These are phyloP conservation scores for Gastrodia elata DNA, from an alignment of 106 monocot species.

Conservation along the genomic window DNA sequence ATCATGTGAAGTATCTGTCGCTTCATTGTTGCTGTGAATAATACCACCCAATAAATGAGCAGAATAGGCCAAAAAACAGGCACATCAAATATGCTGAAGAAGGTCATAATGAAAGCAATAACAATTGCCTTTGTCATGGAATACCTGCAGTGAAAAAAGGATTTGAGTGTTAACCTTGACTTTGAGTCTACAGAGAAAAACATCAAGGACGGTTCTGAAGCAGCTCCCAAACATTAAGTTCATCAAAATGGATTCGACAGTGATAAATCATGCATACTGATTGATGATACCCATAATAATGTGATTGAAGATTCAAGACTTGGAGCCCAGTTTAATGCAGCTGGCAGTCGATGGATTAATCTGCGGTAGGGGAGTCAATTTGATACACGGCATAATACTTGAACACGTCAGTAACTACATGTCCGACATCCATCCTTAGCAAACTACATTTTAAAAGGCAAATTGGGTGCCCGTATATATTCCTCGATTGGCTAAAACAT, in stretches of 20 bases:
- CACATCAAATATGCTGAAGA: constrained; percentile 67
- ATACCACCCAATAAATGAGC: constrained; percentile 61
- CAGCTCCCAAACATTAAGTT: too few species aligned
- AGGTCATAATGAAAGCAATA: constrained; percentile 65
- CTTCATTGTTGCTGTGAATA: constrained; percentile 76
- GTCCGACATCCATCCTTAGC: too few species aligned
- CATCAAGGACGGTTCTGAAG: too few species aligned
- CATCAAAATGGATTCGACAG: not conserved
- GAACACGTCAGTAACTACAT: not conserved
- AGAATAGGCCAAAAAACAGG: constrained; percentile 90
- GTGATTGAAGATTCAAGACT: not conserved
- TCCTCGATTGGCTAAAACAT: too few species aligned
- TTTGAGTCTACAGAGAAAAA: too few species aligned
- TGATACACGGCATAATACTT: not conserved
- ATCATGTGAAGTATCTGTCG: constrained; percentile 78
- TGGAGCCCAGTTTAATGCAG: not conserved
- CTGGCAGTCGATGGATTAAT: not conserved
- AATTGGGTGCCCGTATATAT: too few species aligned
- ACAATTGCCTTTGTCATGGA: constrained; percentile 61
- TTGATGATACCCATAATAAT: not conserved
- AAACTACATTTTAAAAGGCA: too few species aligned
- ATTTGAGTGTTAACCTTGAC: not conserved
- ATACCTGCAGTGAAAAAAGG: constrained; percentile 43
- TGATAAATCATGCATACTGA: not conserved
- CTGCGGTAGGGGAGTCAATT: not conserved